phyloP scores from a whole-genome alignment of 208 protist species.

The Trypanosoma vivax region DNA sequence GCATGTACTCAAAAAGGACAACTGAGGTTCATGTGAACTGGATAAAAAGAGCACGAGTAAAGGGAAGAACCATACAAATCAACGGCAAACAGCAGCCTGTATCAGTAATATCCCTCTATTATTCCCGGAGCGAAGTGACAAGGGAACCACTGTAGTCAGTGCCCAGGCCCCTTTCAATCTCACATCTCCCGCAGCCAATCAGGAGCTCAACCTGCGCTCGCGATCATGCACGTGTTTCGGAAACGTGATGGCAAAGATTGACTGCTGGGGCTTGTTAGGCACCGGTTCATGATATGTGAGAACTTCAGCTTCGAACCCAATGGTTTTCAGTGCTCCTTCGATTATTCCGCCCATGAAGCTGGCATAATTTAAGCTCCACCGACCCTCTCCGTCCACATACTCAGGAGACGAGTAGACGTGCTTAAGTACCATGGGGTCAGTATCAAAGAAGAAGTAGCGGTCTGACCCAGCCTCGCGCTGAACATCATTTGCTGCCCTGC shows the following conservation, averaged over 20 bases:
- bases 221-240: constrained; percentile 73
- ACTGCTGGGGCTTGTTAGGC: constrained; percentile 58
- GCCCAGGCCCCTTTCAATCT: too few relatives aligned
- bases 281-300: constrained; percentile 80
- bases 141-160: too few relatives aligned
- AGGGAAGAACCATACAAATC: too few relatives aligned
- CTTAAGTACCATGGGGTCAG: constrained; percentile 62
- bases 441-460: constrained; percentile 79
- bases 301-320: constrained; percentile 75
- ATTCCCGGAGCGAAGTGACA: too few relatives aligned
- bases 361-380: constrained; percentile 80
- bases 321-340: constrained; percentile 63
- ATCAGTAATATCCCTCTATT: too few relatives aligned
- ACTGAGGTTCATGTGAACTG: too few relatives aligned
- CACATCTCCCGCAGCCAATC: background rate
- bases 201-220: constrained; percentile 42
- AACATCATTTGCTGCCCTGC: constrained; percentile 61
- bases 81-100: too few relatives aligned
- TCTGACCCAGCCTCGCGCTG: constrained; percentile 74
- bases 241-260: constrained; percentile 80
- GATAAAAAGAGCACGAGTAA: too few relatives aligned
- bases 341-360: constrained; percentile 80
- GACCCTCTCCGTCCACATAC: constrained; percentile 65
- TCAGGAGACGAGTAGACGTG: constrained; percentile 67
- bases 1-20: too few relatives aligned